Evolutionary conservation across 169 alveolate genomes (phyloP).

Genomic region (Eimeria sp.): DNA sequence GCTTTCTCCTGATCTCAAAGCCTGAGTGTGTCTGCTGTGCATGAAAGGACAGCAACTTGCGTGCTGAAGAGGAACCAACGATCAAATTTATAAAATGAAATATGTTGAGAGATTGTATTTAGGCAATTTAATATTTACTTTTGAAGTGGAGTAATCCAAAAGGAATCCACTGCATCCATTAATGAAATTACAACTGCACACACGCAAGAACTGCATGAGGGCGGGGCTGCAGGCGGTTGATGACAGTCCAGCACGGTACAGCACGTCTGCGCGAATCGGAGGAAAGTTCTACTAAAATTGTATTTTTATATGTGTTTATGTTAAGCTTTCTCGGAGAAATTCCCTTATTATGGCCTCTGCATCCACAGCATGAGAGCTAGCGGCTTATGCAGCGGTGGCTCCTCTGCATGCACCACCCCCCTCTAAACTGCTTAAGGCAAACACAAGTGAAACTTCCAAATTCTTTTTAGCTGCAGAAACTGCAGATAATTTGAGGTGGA

Average conservation of each 20-base stretch:
- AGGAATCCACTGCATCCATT: neutral
- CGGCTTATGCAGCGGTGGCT: slow-evolving; percentile 2
- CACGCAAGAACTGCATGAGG: neutral
- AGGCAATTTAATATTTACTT: neutral
- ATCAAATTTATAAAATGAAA: neutral
- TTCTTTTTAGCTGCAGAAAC: neutral
- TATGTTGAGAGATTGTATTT: too few species aligned
- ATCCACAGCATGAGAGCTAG: neutral
- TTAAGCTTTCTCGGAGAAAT: neutral
- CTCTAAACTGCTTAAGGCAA: neutral
- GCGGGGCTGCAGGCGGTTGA: slow-evolving; percentile 26
- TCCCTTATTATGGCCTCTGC: neutral
- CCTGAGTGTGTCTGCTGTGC: too few species aligned
- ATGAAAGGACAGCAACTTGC: too few species aligned
- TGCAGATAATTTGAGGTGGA: slow-evolving; percentile 5
- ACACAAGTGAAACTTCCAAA: neutral
- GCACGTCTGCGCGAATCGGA: neutral
- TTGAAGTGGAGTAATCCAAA: neutral
- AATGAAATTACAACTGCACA: too few species aligned
- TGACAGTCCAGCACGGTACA: neutral
- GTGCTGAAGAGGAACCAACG: neutral
- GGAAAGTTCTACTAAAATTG: neutral
- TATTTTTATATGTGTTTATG: neutral
- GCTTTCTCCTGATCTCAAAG: neutral
- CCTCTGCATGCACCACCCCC: slow-evolving; percentile 30